Conservation (phyloP, 257 asterid genomes). For the Solanum chiquidenum region DNA sequence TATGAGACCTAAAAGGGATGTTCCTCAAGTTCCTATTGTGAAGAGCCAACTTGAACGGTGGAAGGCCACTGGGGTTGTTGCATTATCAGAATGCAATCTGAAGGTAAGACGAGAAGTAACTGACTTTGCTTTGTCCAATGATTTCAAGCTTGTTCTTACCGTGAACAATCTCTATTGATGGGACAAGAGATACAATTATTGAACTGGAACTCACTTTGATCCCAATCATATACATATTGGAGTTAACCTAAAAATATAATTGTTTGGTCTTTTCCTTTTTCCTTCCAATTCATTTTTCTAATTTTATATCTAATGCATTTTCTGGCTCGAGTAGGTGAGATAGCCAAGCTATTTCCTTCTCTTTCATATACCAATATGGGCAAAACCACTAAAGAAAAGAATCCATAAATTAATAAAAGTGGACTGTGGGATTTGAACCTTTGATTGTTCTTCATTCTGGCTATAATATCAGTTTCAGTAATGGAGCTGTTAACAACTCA, state of each 20-base stretch:
- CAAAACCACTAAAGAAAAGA: not conserved
- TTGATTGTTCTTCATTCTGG: not conserved
- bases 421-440: not conserved
- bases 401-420: not conserved
- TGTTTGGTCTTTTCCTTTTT: not conserved
- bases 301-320: not conserved
- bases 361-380: not conserved
- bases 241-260: not conserved
- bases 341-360: not conserved
- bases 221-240: not conserved
- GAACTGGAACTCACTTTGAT: not conserved
- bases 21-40: conserved; percentile 16
- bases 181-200: not conserved
- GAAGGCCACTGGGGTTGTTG: conserved; percentile 67
- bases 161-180: not conserved
- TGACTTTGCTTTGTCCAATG: not conserved
- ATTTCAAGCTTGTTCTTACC: not conserved
- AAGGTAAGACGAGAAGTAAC: conserved; percentile 29
- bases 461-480: not conserved
- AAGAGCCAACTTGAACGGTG: conserved; percentile 51
- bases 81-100: conserved; percentile 41
- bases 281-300: not conserved
- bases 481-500: not conserved
- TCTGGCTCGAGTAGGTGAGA: not conserved
- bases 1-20: conserved; percentile 18